Evolutionary conservation across 768 basidiomycete species (phyloP).

Genomic region (Sarcodon sp.): DNA sequence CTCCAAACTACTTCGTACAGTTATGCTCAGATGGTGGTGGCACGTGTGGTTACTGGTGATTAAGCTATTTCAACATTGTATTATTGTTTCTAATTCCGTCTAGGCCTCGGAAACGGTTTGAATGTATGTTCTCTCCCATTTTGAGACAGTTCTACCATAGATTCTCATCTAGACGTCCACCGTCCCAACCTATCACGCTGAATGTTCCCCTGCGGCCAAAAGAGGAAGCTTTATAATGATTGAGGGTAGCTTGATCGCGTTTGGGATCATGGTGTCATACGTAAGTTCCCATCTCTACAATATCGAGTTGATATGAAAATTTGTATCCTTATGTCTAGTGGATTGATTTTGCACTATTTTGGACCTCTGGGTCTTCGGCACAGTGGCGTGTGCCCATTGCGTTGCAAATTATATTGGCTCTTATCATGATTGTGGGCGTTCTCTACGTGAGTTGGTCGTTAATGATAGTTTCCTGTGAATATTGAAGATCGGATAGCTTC

Average conservation of each 20-base stretch:
- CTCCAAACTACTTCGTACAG: slow-evolving; percentile 43
- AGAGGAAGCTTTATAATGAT: slow-evolving; percentile 55
- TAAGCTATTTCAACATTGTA: too few relatives aligned
- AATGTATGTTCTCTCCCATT: slow-evolving; percentile 23
- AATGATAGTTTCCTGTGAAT: neutral
- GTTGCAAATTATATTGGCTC: slow-evolving; percentile 41
- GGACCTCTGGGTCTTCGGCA: slow-evolving; percentile 33
- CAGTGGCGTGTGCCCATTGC: slow-evolving; percentile 57
- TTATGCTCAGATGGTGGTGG: slow-evolving; percentile 50
- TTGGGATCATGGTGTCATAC: slow-evolving; percentile 45
- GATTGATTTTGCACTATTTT: slow-evolving; percentile 56
- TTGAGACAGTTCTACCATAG: neutral
- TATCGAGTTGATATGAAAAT: slow-evolving; percentile 4
- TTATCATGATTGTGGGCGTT: slow-evolving; percentile 38
- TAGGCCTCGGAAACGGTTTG: slow-evolving; percentile 46
- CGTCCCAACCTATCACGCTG: slow-evolving; percentile 51
- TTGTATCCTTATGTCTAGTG: slow-evolving; percentile 23
- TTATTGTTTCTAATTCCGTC: too few relatives aligned
- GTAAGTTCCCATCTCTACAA: slow-evolving; percentile 6
- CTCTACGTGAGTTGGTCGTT: slow-evolving; percentile 27
- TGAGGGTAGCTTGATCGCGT: slow-evolving; percentile 50
- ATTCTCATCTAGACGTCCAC: slow-evolving; percentile 37
- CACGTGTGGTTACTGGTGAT: slow-evolving; percentile 36
- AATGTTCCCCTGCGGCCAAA: slow-evolving; percentile 46
- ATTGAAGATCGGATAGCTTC: slow-evolving; percentile 22